phyloP scores from a whole-genome alignment of 225 moss, liverwort and hornwort species.

The Polytrichum formosum region DNA sequence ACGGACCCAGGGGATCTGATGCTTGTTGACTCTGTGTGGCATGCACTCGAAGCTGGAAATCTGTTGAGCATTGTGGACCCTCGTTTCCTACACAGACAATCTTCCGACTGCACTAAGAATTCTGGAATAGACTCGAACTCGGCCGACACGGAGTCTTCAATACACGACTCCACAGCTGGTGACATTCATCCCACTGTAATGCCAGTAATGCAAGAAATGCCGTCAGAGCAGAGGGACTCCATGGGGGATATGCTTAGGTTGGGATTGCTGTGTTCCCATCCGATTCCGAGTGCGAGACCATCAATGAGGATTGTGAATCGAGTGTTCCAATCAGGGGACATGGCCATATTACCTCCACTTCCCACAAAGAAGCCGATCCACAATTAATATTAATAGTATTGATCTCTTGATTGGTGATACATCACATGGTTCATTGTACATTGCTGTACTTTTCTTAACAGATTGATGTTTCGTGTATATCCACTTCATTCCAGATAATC shows the following conservation, averaged over 20 bases:
- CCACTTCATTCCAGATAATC: too few relatives aligned
- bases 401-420: too few relatives aligned
- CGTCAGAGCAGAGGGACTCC: not conserved
- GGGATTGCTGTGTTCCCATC: slow-evolving; percentile 3
- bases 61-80: not conserved
- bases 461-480: too few relatives aligned
- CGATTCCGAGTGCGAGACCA: not conserved
- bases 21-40: not conserved
- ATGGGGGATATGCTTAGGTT: not conserved
- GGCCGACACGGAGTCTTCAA: too few relatives aligned
- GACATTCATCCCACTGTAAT: too few relatives aligned
- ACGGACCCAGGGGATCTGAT: slow-evolving; percentile 33
- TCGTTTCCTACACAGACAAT: too few relatives aligned
- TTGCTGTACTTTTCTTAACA: too few relatives aligned
- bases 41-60: not conserved
- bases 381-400: too few relatives aligned
- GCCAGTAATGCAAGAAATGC: not conserved
- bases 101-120: too few relatives aligned
- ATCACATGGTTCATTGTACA: too few relatives aligned
- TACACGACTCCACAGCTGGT: too few relatives aligned
- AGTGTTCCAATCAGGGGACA: not conserved
- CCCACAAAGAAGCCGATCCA: not conserved
- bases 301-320: slow-evolving; percentile 1
- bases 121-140: too few relatives aligned
- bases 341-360: not conserved